phyloP scores from a whole-genome alignment of 768 basidiomycete species.

The Daedaleopsis sinensis region DNA sequence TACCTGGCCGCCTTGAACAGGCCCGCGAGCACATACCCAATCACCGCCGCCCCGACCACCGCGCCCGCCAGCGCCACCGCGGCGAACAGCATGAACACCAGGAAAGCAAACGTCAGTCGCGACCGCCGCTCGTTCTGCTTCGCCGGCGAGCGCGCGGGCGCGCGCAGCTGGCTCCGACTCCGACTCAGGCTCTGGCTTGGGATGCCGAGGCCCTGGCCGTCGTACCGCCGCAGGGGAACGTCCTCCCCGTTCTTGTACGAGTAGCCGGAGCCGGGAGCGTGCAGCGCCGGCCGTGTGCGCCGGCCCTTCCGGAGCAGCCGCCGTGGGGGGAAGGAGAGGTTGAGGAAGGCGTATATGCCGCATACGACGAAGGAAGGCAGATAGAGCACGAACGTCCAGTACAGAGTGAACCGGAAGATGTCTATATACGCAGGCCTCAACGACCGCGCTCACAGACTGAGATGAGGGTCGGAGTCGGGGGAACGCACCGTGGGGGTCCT shows the following conservation, averaged over 20 bases:
- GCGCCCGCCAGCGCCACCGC: conserved; percentile 39
- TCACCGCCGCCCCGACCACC: conserved; percentile 41
- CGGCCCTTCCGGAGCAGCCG: conserved; percentile 14
- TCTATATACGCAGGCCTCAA: conserved; percentile 29
- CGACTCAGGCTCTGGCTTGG: not conserved
- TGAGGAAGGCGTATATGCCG: conserved; percentile 45
- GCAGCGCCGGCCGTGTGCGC: not conserved
- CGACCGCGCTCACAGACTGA: not conserved
- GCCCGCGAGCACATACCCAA: conserved; percentile 42
- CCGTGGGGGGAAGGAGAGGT: conserved; percentile 41
- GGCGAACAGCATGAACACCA: conserved; percentile 43
- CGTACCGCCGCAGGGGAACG: conserved; percentile 20
- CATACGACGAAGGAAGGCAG: conserved; percentile 43
- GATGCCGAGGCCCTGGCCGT: conserved; percentile 2
- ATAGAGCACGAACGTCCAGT: conserved; percentile 51
- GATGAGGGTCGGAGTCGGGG: not conserved
- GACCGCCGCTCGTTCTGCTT: conserved; percentile 40
- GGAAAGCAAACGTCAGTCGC: conserved; percentile 40
- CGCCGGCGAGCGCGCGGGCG: conserved; percentile 16
- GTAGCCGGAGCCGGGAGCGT: conserved; percentile 3
- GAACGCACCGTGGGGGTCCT: conserved; percentile 35
- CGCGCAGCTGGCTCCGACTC: not conserved
- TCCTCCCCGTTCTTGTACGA: conserved; percentile 18
- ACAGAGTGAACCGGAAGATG: conserved; percentile 49
- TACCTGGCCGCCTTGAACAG: conserved; percentile 42